Conservation (phyloP, 768 basidiomycete species). For the Coprinellus micaceus region DNA sequence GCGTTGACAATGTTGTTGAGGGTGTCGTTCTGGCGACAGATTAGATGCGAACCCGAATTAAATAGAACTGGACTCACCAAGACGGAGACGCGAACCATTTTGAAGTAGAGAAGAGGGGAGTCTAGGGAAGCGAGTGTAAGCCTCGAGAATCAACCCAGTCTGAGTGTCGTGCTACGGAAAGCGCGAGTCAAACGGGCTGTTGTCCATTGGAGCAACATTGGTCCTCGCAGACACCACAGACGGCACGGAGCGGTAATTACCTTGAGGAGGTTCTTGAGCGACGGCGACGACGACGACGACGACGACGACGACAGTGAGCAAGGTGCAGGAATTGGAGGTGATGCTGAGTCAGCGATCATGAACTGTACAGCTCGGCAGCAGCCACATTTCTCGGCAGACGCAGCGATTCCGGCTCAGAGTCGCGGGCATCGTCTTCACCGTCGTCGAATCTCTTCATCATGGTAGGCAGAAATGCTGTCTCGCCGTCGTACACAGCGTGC, state of each 20-base stretch:
- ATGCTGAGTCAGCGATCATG: conserved; percentile 23
- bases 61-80: conserved; percentile 53
- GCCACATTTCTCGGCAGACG: no score
- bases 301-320: conserved; percentile 10
- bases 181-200: conserved; percentile 74
- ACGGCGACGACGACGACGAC: conserved; percentile 20
- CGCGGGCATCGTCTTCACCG: background rate
- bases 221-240: conserved; percentile 18
- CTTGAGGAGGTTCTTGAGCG: conserved; percentile 37
- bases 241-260: conserved; percentile 34
- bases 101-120: conserved; percentile 16
- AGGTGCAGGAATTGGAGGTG: conserved; percentile 5
- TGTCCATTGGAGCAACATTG: background rate
- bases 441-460: conserved; percentile 12
- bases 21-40: conserved; percentile 40
- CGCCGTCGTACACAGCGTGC: conserved; percentile 1
- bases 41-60: background rate
- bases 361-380: conserved; percentile 38
- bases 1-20: conserved; percentile 99
- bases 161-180: conserved; percentile 82
- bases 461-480: conserved; percentile 19
- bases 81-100: conserved; percentile 87
- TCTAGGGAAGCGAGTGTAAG: conserved; percentile 27
- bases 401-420: conserved; percentile 30
- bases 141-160: conserved; percentile 51